Base-by-base conservation (phyloP, 2,329 filamentous ascomycete species). In the Cladophialophora immunda region DNA sequence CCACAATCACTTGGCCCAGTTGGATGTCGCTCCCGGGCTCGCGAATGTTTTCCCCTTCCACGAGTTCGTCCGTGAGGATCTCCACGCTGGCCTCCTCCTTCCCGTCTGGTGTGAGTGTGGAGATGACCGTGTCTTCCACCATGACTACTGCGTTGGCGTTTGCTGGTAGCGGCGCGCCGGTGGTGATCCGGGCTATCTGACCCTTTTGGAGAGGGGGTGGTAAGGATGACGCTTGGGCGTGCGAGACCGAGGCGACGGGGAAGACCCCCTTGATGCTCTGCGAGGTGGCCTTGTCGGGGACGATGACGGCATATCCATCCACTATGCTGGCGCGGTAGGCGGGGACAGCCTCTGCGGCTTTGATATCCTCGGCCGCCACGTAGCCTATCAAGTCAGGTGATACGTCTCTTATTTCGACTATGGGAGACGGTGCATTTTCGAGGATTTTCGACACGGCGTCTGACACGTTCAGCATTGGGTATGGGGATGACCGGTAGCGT, bases 271-370 rank as follows among this genome's bases (percentile, higher is more conserved):
- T 92, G 57, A 92, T 86, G 57, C 85, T 87, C 58, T 45, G 52
- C 36, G 52, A 50, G 15, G 50, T 55, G 32, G 8, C 13, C 22
- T 52, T 38, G 57, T 67, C 61, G 61, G 86, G 85, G 4, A 88
- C 90, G 41, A 94, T 88, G 0, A 97, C 87, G 2, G 95, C 95
- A 75, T 99, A 99, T 0, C 95, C 95, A 77, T 99, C 95, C 0
- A 99, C 95, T 47, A 97, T 98, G 76, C 94, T 98, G 19, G 95
- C 95, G 66, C 93, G 85, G 80, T 97, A 99, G 0, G 94, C 95
- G 0, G 95, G 95, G 0, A 99, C 95, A 7, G 90, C 88, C 76
- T 97, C 94, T 3, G 81, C 81, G 0, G 95, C 93, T 45, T 83
- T 86, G 27, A 99, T 90, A 71, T 97, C 91, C 75, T 93, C 89